These are phyloP conservation scores for Saksenaea vasiformis DNA, from an alignment of 371 early-diverging fungal species.

Conservation along the genomic window DNA sequence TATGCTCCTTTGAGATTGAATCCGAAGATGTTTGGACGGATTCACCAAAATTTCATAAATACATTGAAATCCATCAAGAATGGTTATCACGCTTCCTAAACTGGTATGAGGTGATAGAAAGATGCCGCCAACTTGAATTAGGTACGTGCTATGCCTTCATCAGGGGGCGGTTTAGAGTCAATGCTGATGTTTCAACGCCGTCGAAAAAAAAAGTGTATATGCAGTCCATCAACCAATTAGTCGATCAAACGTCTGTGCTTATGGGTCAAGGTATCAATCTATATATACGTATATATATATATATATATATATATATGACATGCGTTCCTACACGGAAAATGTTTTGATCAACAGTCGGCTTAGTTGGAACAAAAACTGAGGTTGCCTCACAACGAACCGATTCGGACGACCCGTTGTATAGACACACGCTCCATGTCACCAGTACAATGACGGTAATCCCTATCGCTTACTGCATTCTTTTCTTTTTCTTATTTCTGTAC, in stretches of 20 bases:
- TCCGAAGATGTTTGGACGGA: conserved; percentile 41
- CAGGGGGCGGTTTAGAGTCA: not conserved
- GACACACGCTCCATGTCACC: not conserved
- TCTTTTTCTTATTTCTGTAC: not conserved
- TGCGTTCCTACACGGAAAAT: too few relatives aligned
- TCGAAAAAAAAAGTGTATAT: conserved; percentile 2
- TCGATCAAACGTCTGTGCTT: conserved; percentile 1
- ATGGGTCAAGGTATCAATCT: not conserved
- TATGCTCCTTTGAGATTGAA: conserved; percentile 19
- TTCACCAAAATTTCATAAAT: conserved; percentile 31
- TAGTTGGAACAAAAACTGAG: not conserved
- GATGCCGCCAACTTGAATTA: conserved; percentile 34
- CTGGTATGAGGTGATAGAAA: conserved; percentile 31
- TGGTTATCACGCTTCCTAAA: conserved; percentile 25
- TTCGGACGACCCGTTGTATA: not conserved
- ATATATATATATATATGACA: too few relatives aligned
- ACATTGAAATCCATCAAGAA: conserved; percentile 22
- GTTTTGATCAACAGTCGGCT: not conserved
- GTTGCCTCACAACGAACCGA: not conserved
- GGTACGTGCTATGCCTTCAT: conserved; percentile 11
- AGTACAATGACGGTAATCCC: not conserved
- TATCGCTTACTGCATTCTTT: not conserved
- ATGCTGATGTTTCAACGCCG: not conserved
- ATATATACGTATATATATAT: not conserved
- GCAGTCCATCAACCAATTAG: conserved; percentile 5